Base-by-base conservation (phyloP, 2,329 filamentous ascomycete species). In the Phaeophleospora eucalypticola region DNA sequence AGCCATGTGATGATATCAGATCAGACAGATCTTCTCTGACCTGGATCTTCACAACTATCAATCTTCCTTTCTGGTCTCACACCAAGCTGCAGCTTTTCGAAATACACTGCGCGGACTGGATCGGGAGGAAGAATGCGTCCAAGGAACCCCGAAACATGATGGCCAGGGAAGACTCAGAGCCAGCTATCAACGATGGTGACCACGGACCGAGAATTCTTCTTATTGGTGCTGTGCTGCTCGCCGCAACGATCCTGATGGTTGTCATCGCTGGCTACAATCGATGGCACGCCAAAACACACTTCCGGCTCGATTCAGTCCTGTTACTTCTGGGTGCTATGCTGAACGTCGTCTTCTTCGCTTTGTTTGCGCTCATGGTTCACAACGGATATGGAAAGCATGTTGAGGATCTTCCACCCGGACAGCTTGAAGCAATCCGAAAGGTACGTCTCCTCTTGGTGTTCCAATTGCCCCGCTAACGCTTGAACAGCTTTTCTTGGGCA, bases 181-280 rank as follows among this genome's bases (percentile, higher is more conserved):
- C 45, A 18, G 38, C 37, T 39, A 51, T 45, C 36, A 48, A 48
- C 12, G 16, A 19, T n/a, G 38, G 45, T 10, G 36, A 51, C 15
- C 45, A 51, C 41, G 46, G 49, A 4, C 39, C 46, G 7, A 33
- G 45, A 35, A 21, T 52, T 21, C 34, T 49, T n/a, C 16, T 52
- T n/a, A 40, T 36, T 6, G 46, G 49, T 16, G 46, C 35, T 17
- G 29, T 46, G 6, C 34, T 49, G 32, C 41, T 49, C 3, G 6
- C 49, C 2, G 46, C 46, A 10, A 45, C 43, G 18, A 20, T 48
- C 12, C 43, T 49, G 32, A 41, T 48, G 36, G 39, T 36, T 9
- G 20, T 36, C 2, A 15, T 49, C n/a, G 20, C 41, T 16, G 12
- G 36, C 16, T 46, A 52, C 12, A 45, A 48, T 17, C 41, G 46